phyloP scores from a whole-genome alignment of 768 basidiomycete species.

The Mycena floridula region DNA sequence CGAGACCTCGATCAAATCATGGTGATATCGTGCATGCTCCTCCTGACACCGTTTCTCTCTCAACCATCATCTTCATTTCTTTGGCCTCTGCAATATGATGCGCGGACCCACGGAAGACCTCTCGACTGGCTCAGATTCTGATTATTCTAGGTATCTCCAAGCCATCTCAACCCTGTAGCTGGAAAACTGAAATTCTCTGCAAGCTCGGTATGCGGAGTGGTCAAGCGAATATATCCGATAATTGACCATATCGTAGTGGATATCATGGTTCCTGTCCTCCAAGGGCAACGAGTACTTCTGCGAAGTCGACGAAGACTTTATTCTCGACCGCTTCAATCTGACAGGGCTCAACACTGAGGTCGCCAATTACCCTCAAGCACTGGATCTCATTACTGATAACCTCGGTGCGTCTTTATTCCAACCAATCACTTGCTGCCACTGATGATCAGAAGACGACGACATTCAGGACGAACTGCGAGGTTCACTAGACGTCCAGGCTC shows the following conservation, averaged over 20 bases:
- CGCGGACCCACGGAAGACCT: conserved; percentile 64
- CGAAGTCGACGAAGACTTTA: conserved; percentile 99
- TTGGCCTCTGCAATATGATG: conserved; percentile 2
- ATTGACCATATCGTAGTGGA: conserved; percentile 48
- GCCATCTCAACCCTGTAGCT: conserved; percentile 15
- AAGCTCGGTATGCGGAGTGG: no score
- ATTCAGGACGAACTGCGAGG: conserved; percentile 92
- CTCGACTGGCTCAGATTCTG: conserved; percentile 92
- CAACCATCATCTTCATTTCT: no score
- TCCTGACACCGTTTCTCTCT: no score
- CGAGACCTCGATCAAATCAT: no score
- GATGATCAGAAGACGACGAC: conserved; percentile 64
- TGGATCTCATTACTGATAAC: conserved; percentile 95
- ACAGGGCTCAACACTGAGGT: conserved; percentile 97
- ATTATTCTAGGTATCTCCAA: conserved; percentile 81
- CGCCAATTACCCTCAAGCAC: conserved; percentile 86
- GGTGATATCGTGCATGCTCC: no score
- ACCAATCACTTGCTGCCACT: neutral
- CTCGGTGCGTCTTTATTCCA: conserved; percentile 56
- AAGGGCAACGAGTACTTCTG: conserved; percentile 99
- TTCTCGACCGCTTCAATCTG: conserved; percentile 95
- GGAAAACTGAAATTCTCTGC: no score
- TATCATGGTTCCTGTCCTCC: conserved; percentile 94
- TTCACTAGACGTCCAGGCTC: conserved; percentile 87
- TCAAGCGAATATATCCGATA: no score